Percentiles rank a stretch among this genome's conserved stretches.
These are phyloP conservation scores for Termitomyces sp. DNA, from an alignment of 768 basidiomycete species.

Conservation along the genomic window DNA sequence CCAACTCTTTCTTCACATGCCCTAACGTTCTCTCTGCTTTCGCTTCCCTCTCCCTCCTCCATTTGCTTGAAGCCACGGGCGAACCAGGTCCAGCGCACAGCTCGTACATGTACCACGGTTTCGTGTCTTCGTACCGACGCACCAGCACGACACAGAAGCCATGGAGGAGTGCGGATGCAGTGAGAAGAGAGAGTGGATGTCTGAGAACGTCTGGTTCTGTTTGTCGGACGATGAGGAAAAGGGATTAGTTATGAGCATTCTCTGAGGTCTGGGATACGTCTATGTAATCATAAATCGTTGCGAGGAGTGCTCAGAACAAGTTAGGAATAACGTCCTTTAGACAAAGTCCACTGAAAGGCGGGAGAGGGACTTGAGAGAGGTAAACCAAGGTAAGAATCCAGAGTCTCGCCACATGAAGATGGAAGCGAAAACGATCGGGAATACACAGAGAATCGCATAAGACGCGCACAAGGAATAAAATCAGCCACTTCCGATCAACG, in stretches of 20 bases:
- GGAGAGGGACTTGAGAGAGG: not conserved
- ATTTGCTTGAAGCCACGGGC: not conserved
- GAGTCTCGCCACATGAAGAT: not conserved
- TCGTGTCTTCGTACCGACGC: slow-evolving; percentile 27
- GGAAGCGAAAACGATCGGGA: not conserved
- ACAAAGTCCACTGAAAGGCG: not conserved
- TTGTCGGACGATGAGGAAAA: not conserved
- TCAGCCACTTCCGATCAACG: not conserved
- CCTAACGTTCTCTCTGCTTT: slow-evolving; percentile 25
- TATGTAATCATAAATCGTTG: not conserved
- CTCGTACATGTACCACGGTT: slow-evolving; percentile 20
- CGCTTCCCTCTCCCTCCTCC: slow-evolving; percentile 9
- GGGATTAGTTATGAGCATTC: not conserved
- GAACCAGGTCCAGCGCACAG: not conserved
- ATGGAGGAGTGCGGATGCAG: slow-evolving; percentile 44
- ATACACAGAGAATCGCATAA: not conserved
- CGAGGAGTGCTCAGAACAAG: not conserved
- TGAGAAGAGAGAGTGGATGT: slow-evolving; percentile 49
- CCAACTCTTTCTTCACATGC: slow-evolving; percentile 32
- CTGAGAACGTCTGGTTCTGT: slow-evolving; percentile 49
- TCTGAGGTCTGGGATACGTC: not conserved
- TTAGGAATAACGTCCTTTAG: not conserved
- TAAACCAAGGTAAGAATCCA: not conserved
- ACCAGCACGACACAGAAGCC: slow-evolving; percentile 33
- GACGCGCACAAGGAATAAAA: too few relatives aligned